Evolutionary conservation across 225 moss, liverwort and hornwort species (phyloP), one percentile per base, ranked within the genome.

Genomic region (Takakia lepidozioides): DNA sequence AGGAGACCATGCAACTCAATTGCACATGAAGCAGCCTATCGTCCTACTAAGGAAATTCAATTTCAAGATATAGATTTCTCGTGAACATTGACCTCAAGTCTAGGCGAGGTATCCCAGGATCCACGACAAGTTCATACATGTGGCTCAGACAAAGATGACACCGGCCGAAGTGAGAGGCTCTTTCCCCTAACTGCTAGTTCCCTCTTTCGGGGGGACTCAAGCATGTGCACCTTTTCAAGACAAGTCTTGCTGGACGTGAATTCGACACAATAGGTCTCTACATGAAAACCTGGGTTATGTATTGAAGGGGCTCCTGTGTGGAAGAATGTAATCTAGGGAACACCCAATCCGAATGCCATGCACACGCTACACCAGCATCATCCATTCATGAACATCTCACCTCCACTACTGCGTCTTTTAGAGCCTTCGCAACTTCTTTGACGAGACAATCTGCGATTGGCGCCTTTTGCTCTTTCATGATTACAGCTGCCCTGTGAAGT

Each of bases 401-500:
- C 90, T 95, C 95, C 15, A 90, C 82, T 2, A 95, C 64, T 1
- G 95, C 80, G 25, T 95, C 95, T 38, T 90, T 95, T 0, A 82
- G 67, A 15, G 90, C 82, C 64, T 95, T 95, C 0, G 95, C 84
- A 6, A 95, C 71, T 64, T 95, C 95, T 56, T 95, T 95, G 16
- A 95, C 95, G 11, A 95, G 77, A 42, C 83, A 68, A 65, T 95
- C 95, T 0, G 90, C 95, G 21, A 95, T 85, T n/a, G 95, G 82
- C n/a, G 67, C 95, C 46, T 90, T 95, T 18, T 87, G 87, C 38
- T 95, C 95, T 68, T 90, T 95, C 77, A 90, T 62, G 5, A 90
- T 95, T n/a, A 77, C 82, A 46, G 95, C 95, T 47, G 82, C 80
- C 57, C 80, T 69, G 38, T 75, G n/a, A n/a, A n/a, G n/a, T n/a